Evolutionary conservation across 1,284 basidiomycete genomes (phyloP).

Genomic region (Taiwanofungus camphoratus): DNA sequence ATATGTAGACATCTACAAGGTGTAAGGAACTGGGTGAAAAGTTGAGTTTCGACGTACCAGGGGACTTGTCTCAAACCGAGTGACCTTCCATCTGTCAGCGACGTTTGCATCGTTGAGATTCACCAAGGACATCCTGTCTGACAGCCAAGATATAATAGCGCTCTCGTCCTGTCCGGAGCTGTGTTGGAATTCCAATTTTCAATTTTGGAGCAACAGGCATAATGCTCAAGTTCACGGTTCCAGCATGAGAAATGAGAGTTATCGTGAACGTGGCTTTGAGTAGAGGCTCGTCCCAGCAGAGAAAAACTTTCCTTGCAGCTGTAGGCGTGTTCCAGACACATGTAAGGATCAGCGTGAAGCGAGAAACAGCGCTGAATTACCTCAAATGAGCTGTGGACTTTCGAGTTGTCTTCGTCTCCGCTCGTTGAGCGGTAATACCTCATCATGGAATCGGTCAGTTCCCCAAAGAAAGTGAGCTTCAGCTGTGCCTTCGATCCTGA

Average conservation of each 20-base stretch:
- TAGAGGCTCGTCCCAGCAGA: constrained; percentile 91
- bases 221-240: constrained; percentile 80
- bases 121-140: constrained; percentile 1
- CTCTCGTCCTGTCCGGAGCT: constrained; percentile 9
- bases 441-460: constrained; percentile 64
- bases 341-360: constrained; percentile 10
- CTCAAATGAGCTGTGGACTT: constrained; percentile 67
- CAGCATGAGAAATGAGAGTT: constrained; percentile 78
- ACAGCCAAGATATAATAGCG: constrained; percentile 2
- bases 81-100: constrained; percentile 71
- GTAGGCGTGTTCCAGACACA: constrained; percentile 48
- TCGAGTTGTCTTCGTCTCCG: constrained; percentile 38
- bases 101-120: neutral
- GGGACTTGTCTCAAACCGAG: constrained; percentile 73
- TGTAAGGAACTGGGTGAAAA: neutral
- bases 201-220: constrained; percentile 70
- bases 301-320: constrained; percentile 78
- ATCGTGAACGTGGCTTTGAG: constrained; percentile 86
- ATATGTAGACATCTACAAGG: constrained; percentile 75
- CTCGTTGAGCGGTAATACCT: constrained; percentile 66
- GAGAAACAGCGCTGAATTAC: constrained; percentile 32
- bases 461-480: constrained; percentile 57
- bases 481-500: constrained; percentile 60
- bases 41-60: constrained; percentile 25
- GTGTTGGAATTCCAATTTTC: too few relatives aligned